Base-by-base conservation (phyloP, 2,329 filamentous ascomycete species). In the Xylaria sp. region DNA sequence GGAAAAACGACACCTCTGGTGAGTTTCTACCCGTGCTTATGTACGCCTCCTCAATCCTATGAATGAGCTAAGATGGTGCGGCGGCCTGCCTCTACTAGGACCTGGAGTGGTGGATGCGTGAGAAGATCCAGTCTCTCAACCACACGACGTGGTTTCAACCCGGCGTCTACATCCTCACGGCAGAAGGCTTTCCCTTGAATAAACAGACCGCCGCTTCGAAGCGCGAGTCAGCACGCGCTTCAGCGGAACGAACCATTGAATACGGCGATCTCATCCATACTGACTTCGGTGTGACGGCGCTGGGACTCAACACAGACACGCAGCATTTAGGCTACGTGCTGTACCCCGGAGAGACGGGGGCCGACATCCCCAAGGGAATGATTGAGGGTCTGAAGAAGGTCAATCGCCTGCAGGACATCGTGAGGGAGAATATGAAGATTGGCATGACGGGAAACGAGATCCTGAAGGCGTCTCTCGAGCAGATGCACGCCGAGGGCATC, bases 91-190 rank as follows among this genome's bases (percentile, higher is more conserved):
- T 34, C 2, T 48, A 15, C 10, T 63, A 77, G 77, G 84, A 86
- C 65, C 78, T 86, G 2, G 83, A 84, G 72, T 86, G 84, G 84
- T 86, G 84, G 84, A 79, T 86, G 76, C 79, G 84, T n/a, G 83
- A 85, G 48, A 81, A 80, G 72, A 80, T 86, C 25, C 82, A 84
- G 74, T 78, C 80, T 37, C 77, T 84, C 63, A 86, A 86, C 74
- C 85, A 85, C 76, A 84, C 82, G 6, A 86, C 84, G 4, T 87
- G 85, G 85, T 86, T 86, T 72, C 83, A 85, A 20, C 84, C 84
- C 1, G 77, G 78, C 63, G 84, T 86, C 18, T 81, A 76, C 56
- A 80, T 86, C 63, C 72, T 86, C 25, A 78, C 76, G 2, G 77
- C 76, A 46, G 71, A 75, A 28, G 75, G 73, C 12, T 72, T 74